Evolutionary conservation across 2,329 filamentous ascomycete genomes (phyloP), one percentile per base, ranked within the genome.

Genomic region (Fusarium siculi): DNA sequence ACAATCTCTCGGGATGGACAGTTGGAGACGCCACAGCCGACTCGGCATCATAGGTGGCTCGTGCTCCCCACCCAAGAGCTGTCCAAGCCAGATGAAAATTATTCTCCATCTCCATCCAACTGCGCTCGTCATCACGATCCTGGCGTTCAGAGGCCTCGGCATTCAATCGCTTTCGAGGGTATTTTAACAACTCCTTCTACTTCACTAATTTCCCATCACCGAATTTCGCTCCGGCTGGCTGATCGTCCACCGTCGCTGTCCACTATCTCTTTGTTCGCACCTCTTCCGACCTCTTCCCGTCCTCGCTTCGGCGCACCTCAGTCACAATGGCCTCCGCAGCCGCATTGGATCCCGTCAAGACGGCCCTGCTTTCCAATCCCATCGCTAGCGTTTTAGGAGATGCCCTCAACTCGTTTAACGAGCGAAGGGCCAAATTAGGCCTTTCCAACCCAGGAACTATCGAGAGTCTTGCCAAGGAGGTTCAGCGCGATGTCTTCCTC

Each of bases 401-500:
- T 87, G 91, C 91, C 83, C 93, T 96, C 85, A 89, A 87, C 79
- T 90, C 91, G 60, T 97, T 98, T 82, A 92, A 92, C 72, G 93
- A 96, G 78, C 91, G 93, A 85, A 93, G 96, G 87, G 93, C 92
- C 78, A 93, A 93, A 84, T 89, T 99, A 74, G 96, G 95, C 72
- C 88, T 99, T 77, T 89, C 92, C 76, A 98, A 98, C 85, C 96
- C 96, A 44, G 96, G 96, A 79, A 95, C 93, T 58, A 92, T 98
- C 76, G 96, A 99, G 85, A 92, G 91, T 80, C 92, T 97, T 82
- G 90, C 93, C 77, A 92, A 93, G 82, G 96, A 99, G 87, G 95
- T 98, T 72, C 93, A 97, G 86, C 95, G 95, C 85, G 95, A 98
- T 89, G 95, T 98, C 78, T 92, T 98, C 82, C 91, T 98, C 80